Evolutionary conservation across 2,329 filamentous ascomycete species (phyloP), one percentile per base, ranked within the genome.

Genomic region (Nemania abortiva): DNA sequence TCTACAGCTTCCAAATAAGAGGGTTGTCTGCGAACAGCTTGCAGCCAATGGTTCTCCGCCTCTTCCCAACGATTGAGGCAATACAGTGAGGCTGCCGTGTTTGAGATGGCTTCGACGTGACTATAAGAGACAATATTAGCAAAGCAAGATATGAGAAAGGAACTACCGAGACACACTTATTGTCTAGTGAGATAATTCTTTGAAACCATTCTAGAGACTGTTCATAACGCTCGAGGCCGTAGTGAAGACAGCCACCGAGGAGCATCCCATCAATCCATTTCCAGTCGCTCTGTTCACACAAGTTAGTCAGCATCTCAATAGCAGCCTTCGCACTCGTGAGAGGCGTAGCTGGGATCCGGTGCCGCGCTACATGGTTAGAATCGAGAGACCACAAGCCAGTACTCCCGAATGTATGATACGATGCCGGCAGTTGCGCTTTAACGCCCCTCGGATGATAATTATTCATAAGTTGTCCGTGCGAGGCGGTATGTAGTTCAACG

Each of bases 1-100:
- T 99, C 96, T 2, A 96, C 94, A 7, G 96, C 95, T 82, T 99
- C 96, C 66, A 99, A 92, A 81, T 97, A 97, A 77, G 90, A 92
- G 0, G 96, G 96, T 9, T 93, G 90, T 66, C 93, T 84, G 77
- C 90, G 92, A 29, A 98, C 90, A n/a, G 94, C 94, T 69, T 88
- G 89, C 72, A 91, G 85, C 96, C 96, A 99, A 77, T 94, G 88
- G 66, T 90, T 87, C 77, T 97, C 91, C 6, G 96, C 96, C 76
- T 98, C 95, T 56, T 91, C 87, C 67, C 91, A 91, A 68, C 92
- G 90, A 69, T 93, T 90, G 10, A 98, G 86, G 66, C 94, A 94
- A 73, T 97, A 90, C 27, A 97, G 84, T 0, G 95, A 94, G 24
- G 95, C 95, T 24, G 95, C 96, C 69, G 97, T 88, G 79, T 98